Base-by-base conservation (phyloP, 2,329 filamentous ascomycete species). In the Cladosporium halotolerans region DNA sequence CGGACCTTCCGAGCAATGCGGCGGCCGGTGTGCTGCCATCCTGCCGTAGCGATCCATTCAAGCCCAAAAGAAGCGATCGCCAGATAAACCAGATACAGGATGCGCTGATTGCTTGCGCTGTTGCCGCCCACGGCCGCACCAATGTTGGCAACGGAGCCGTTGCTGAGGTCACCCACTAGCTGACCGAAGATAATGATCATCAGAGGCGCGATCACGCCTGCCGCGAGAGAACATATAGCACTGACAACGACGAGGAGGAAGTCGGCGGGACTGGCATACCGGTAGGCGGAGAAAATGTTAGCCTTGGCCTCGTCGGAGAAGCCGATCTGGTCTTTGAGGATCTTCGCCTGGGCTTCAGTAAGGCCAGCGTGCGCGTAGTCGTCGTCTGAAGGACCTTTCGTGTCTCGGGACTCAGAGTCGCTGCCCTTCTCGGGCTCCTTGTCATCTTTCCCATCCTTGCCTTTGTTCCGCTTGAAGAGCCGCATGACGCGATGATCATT, bases 21-120 rank as follows among this genome's bases (percentile, higher is more conserved):
- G 77, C 75, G 13, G 76, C 76, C 16, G 76, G 69, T 13, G 78
- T 66, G 2, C 73, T 73, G 72, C 76, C 79, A 52, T 72, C 74
- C 31, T 73, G 71, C 69, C 64, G 73, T 76, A 4, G 76, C 79
- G 6, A 77, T 68, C 8, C 48, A 51, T 6, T 51, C 48, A 9
- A 51, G 40, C 7, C 68, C 64, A 46, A 80, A 79, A 59, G 78
- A 77, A 14, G 69, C 71, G 34, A 71, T 68, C 4, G 75, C 75
- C 48, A 75, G 68, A 5, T 68, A 68, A 53, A 76, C 68, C 7
- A 78, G 69, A 55, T 76, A 68, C 4, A 61, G 62, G 2, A 79
- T 63, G n/a, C 72, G 62, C 4, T 60, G 64, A 45, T 73, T 72
- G 50, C 73, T 64, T 58, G 74, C 48, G 33, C 40, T 51, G 16